phyloP scores from a whole-genome alignment of 2,329 filamentous ascomycete genomes.

The Aspergillus spinulosporus region DNA sequence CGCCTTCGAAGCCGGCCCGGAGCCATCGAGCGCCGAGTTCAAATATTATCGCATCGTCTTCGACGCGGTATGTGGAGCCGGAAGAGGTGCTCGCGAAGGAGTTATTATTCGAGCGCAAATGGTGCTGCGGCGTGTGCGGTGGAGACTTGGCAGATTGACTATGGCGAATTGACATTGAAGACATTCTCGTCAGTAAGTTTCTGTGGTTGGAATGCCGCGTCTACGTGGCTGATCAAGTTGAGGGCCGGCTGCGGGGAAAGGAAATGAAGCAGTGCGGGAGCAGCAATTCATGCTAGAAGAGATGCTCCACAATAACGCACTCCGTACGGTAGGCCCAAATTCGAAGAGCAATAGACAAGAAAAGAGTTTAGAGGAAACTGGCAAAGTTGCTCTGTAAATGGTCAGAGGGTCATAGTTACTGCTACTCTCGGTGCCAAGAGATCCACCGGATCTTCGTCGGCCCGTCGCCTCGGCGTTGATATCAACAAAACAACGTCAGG shows the following conservation, averaged over 20 bases:
- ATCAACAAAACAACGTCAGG: conserved; percentile 26
- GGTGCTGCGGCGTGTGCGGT: conserved; percentile 61
- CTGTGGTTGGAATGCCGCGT: neutral
- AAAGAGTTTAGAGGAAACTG: neutral
- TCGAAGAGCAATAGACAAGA: neutral
- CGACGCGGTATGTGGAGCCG: conserved; percentile 60
- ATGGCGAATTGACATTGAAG: conserved; percentile 30
- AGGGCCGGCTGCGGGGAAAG: neutral
- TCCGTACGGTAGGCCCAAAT: neutral
- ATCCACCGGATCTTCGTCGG: conserved; percentile 39
- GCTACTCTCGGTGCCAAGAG: neutral
- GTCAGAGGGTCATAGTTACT: neutral
- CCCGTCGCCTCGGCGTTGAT: conserved; percentile 31
- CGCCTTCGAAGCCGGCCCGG: conserved; percentile 82
- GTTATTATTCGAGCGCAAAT: conserved; percentile 51
- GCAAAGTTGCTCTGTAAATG: neutral
- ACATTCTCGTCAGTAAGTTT: conserved; percentile 14
- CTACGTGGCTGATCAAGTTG: neutral
- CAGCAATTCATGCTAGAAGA: neutral
- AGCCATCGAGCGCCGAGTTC: conserved; percentile 80
- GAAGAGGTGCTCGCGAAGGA: conserved; percentile 58
- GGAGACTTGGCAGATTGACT: conserved; percentile 40
- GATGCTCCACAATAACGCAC: neutral
- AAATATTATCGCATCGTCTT: conserved; percentile 82
- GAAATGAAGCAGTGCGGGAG: neutral